These are phyloP conservation scores for Jatropha podagrica DNA, from an alignment of 441 rosid genomes.

Conservation along the genomic window DNA sequence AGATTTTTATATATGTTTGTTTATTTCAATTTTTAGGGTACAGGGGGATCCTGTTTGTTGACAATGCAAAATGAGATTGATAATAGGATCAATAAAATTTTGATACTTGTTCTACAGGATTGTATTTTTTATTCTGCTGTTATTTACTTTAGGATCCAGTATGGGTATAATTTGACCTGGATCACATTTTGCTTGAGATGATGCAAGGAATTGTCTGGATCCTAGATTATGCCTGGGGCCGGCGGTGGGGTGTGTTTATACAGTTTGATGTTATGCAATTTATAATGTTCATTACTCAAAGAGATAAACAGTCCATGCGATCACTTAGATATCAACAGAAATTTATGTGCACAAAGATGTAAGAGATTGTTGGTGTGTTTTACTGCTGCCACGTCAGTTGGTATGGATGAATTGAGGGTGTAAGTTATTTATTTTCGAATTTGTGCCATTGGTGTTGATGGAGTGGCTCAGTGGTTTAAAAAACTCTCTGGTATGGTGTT, in stretches of 20 bases:
- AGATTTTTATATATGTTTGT: too few species aligned
- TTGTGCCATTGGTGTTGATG: conserved; percentile 12
- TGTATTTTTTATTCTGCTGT: neutral
- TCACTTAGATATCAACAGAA: neutral
- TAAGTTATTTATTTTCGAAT: neutral
- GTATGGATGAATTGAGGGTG: neutral
- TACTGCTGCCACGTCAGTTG: conserved; percentile 12
- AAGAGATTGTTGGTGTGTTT: conserved; percentile 4
- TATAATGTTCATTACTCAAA: neutral
- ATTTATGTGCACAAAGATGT: conserved; percentile 15
- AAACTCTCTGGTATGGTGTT: conserved; percentile 12
- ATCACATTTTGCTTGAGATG: too few species aligned
- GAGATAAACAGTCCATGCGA: neutral
- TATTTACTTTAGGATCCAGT: neutral
- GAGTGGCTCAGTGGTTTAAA: conserved; percentile 1
- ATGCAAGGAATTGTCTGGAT: too few species aligned
- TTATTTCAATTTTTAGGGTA: too few species aligned
- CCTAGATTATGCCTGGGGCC: too few species aligned
- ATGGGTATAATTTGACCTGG: too few species aligned
- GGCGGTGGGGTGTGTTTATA: too few species aligned
- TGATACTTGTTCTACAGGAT: too few species aligned
- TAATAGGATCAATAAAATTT: too few species aligned
- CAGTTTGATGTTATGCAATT: neutral
- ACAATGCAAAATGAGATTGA: too few species aligned
- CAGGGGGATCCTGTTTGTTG: too few species aligned